phyloP scores from a whole-genome alignment of 2,329 filamentous ascomycete genomes.

The Teratosphaeria pseudoeucalypti region DNA sequence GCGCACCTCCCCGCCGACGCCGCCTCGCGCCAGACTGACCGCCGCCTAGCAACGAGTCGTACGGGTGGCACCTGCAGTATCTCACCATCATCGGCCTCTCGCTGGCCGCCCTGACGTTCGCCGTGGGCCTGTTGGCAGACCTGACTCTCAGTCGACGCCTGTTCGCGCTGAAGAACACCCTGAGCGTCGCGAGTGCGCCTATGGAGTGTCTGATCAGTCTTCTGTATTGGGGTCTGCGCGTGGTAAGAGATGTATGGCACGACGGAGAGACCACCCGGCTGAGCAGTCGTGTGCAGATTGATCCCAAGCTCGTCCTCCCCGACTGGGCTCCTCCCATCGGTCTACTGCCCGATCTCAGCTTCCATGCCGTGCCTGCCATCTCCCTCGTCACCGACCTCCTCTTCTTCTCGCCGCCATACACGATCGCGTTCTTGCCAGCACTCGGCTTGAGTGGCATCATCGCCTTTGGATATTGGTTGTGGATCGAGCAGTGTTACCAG shows the following conservation, averaged over 20 bases:
- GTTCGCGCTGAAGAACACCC: slow-evolving; percentile 56
- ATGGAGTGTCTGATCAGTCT: slow-evolving; percentile 61
- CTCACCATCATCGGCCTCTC: slow-evolving; percentile 63
- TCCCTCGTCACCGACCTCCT: slow-evolving; percentile 56
- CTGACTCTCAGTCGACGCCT: slow-evolving; percentile 47
- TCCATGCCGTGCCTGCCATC: slow-evolving; percentile 56
- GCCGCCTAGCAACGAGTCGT: slow-evolving; percentile 43
- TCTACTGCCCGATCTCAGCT: slow-evolving; percentile 50
- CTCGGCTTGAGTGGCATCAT: slow-evolving; percentile 48
- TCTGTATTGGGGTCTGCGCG: slow-evolving; percentile 60
- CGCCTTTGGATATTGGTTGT: slow-evolving; percentile 63
- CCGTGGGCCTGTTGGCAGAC: slow-evolving; percentile 53
- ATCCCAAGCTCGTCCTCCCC: slow-evolving; percentile 45
- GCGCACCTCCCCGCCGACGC: slow-evolving; percentile 6
- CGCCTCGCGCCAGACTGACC: slow-evolving; percentile 6
- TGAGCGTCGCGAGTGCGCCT: slow-evolving; percentile 56
- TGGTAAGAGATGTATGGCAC: slow-evolving; percentile 29
- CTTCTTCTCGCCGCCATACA: slow-evolving; percentile 63
- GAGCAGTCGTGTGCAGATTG: slow-evolving; percentile 21
- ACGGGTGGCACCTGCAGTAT: slow-evolving; percentile 62
- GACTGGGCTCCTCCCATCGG: slow-evolving; percentile 29
- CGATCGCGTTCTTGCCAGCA: slow-evolving; percentile 49
- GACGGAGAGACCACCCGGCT: neutral
- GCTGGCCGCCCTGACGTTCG: slow-evolving; percentile 51
- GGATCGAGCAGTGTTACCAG: slow-evolving; percentile 62